These are phyloP conservation scores for Nephelium lappaceum DNA, from an alignment of 345 rosid genomes.

Conservation along the genomic window DNA sequence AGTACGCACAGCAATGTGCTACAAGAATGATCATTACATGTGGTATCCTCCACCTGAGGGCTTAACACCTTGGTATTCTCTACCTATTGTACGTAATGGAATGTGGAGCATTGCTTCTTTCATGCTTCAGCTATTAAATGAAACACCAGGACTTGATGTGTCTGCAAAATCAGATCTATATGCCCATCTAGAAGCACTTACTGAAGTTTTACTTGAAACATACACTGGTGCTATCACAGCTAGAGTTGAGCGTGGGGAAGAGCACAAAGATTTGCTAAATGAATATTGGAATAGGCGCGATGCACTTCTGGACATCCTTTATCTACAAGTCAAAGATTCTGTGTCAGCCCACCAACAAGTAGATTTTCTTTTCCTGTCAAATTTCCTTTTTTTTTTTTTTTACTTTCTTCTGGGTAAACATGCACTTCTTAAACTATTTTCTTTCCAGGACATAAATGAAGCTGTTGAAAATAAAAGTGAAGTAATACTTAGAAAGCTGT, in stretches of 20 bases:
- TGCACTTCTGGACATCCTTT: constrained; percentile 67
- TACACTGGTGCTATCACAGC: constrained; percentile 67
- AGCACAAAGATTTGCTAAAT: constrained; percentile 62
- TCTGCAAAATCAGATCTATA: constrained; percentile 63
- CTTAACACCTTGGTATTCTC: constrained; percentile 79
- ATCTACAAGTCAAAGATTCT: constrained; percentile 62
- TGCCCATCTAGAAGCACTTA: constrained; percentile 57
- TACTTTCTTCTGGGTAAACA: constrained; percentile 5
- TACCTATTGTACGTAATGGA: constrained; percentile 70
- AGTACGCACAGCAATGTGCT: constrained; percentile 62
- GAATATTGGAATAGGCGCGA: constrained; percentile 85
- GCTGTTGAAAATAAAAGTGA: constrained; percentile 43
- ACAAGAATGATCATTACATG: constrained; percentile 73
- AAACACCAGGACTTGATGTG: constrained; percentile 53
- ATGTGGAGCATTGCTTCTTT: constrained; percentile 76
- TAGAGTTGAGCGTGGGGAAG: constrained; percentile 70
- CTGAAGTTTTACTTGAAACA: constrained; percentile 79
- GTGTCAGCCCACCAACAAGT: constrained; percentile 57
- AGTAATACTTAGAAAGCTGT: constrained; percentile 60
- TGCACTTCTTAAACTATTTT: constrained; percentile 19
- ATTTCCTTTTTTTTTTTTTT: constrained; percentile 12
- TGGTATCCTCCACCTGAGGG: constrained; percentile 97
- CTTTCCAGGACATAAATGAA: constrained; percentile 51
- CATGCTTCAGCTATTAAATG: constrained; percentile 67
- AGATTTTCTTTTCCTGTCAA: constrained; percentile 21